Evolutionary conservation across 108 stramenopile species (phyloP).

Genomic region (Cyclotella sp.): DNA sequence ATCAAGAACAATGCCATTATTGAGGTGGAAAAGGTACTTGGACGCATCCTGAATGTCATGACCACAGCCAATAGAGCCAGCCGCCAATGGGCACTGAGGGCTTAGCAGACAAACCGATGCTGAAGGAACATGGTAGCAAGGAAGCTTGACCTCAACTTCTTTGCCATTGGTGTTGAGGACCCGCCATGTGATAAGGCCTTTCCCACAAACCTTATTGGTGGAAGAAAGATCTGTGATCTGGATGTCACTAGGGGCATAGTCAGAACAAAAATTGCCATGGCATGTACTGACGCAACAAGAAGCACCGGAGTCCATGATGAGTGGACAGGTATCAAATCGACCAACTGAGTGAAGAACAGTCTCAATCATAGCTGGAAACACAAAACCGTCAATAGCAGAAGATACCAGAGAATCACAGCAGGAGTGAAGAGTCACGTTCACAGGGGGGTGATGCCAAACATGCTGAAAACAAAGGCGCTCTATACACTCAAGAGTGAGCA

Average conservation of each 20-base stretch:
- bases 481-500: no score
- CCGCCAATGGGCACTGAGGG: neutral
- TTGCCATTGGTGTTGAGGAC: neutral
- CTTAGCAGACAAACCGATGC: conserved; percentile 18
- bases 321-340: neutral
- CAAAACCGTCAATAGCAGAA: no score
- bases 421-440: no score
- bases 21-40: neutral
- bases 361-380: no score
- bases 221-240: conserved; percentile 11
- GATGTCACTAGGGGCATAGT: conserved; percentile 10
- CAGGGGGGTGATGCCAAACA: no score
- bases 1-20: no score
- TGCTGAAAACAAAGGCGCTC: no score
- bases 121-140: conserved; percentile 1
- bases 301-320: neutral
- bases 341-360: no score
- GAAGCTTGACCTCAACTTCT: neutral
- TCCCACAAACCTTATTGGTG: conserved; percentile 5
- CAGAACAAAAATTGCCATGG: neutral
- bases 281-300: neutral
- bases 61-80: neutral
- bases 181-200: conserved; percentile 6
- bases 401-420: no score
- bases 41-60: neutral